Evolutionary conservation across 352 stramenopile genomes (phyloP), one percentile per base, ranked within the genome.

Genomic region (Phytophthora ramorum): DNA sequence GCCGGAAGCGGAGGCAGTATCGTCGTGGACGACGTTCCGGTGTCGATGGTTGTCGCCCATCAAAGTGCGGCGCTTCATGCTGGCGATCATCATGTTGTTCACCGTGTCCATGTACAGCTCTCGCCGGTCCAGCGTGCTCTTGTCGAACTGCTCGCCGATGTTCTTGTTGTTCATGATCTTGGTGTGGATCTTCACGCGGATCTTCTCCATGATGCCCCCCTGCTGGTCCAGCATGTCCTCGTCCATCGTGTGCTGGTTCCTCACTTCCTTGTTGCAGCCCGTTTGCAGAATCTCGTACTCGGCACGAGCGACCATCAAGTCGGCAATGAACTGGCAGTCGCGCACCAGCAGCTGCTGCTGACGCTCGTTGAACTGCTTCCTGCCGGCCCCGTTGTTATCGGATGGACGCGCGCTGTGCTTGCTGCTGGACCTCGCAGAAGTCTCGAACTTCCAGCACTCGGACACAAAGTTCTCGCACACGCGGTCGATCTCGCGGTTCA

Each of bases 91-190:
- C 75, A 95, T 91, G 63, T 94, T 94, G 24, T 78, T 76, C 13
- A 95, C 64, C 30, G 87, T 94, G 30, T 92, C 79, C 3, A 95
- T 86, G 56, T 90, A 95, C 0, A 95, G 69, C 61, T 95, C 87
- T 2, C 87, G 83, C 9, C 87, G 70, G 32, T 95, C 85, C 8
- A 95, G 72, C 13, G 81, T 75, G 38, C 81, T 87, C 64, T 91
- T 92, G 67, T 95, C 87, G 51, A 95, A 95, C 62, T 95, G 87
- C 57, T 95, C 87, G 48, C 87, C 87, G 32, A 90, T 93, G 68
- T 95, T 93, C 63, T 95, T 95, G 78, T 95, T 95, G 61, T 95
- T 91, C 79, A 91, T 91, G 75, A 95, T 90, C 79, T 95, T 95
- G 45, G 83, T 89, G 58, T 86, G 73, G 38, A 95, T 83, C 44